Evolutionary conservation across 2,329 filamentous ascomycete species (phyloP).

Genomic region (Ramularia endophylla): DNA sequence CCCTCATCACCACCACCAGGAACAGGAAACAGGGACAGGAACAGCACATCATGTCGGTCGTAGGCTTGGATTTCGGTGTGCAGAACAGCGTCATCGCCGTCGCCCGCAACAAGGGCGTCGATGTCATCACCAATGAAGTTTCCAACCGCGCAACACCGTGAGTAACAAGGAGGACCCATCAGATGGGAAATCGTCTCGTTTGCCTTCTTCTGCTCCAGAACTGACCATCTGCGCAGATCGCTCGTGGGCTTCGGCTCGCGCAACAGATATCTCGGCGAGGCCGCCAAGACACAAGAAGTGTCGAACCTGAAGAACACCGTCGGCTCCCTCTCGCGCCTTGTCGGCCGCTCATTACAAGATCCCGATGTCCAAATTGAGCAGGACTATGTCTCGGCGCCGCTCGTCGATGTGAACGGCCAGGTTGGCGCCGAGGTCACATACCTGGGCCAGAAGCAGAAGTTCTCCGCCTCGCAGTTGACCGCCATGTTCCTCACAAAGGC

Average conservation of each 20-base stretch:
- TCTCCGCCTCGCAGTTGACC: conserved; percentile 87
- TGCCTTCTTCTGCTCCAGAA: no score
- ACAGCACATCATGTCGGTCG: conserved; percentile 1
- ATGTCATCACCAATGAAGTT: conserved; percentile 99
- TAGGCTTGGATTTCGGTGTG: conserved; percentile 78
- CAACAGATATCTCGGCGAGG: conserved; percentile 87
- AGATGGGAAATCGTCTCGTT: no score
- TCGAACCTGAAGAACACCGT: conserved; percentile 99
- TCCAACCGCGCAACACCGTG: conserved; percentile 98
- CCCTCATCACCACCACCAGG: background rate
- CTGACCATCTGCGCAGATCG: conserved; percentile 56
- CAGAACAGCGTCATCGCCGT: conserved; percentile 94
- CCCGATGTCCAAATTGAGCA: conserved; percentile 92
- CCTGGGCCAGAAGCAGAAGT: conserved; percentile 89
- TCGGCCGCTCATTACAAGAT: conserved; percentile 78
- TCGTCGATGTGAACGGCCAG: conserved; percentile 88
- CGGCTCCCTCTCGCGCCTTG: conserved; percentile 83
- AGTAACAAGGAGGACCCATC: no score
- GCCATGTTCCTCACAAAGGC: conserved; percentile 97
- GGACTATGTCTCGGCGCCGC: conserved; percentile 76
- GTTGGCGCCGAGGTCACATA: conserved; percentile 93
- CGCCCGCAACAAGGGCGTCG: conserved; percentile 96
- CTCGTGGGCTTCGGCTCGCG: conserved; percentile 94
- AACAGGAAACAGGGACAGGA: background rate
- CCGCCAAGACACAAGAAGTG: conserved; percentile 97